Evolutionary conservation across 768 basidiomycete species (phyloP).

Genomic region (Tylopilus sp.): DNA sequence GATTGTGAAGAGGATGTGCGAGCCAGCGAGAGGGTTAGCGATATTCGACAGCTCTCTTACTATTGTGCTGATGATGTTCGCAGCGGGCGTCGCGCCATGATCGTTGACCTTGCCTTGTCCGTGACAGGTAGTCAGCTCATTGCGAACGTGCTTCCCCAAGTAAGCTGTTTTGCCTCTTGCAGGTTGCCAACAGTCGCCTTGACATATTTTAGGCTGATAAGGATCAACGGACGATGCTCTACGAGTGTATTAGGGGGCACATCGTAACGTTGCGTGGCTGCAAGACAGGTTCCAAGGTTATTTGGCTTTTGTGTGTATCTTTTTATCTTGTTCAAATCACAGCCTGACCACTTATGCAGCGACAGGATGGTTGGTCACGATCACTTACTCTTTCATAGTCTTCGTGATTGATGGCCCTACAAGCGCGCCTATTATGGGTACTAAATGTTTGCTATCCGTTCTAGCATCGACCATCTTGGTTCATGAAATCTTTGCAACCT

Average conservation of each 20-base stretch:
- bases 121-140: conserved; percentile 84
- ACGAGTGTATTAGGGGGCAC: conserved; percentile 83
- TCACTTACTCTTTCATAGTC: neutral
- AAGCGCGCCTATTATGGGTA: conserved; percentile 67
- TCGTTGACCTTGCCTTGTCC: conserved; percentile 82
- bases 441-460: conserved; percentile 27
- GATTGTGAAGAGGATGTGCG: conserved; percentile 80
- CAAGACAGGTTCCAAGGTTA: conserved; percentile 89
- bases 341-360: conserved; percentile 29
- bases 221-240: conserved; percentile 76
- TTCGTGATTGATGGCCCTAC: conserved; percentile 13
- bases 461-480: conserved; percentile 27
- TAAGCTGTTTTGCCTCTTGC: conserved; percentile 30
- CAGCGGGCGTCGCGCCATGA: conserved; percentile 74
- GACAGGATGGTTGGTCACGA: conserved; percentile 51
- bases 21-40: conserved; percentile 72
- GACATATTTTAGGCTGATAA: conserved; percentile 62
- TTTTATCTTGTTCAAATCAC: neutral
- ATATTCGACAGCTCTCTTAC: neutral
- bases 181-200: conserved; percentile 7
- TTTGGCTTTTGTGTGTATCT: conserved; percentile 71
- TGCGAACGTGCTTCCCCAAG: conserved; percentile 75
- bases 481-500: conserved; percentile 25
- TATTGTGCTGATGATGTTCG: conserved; percentile 19
- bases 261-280: conserved; percentile 89